These are phyloP conservation scores for Acer campestre DNA, from an alignment of 345 rosid species.

Conservation along the genomic window DNA sequence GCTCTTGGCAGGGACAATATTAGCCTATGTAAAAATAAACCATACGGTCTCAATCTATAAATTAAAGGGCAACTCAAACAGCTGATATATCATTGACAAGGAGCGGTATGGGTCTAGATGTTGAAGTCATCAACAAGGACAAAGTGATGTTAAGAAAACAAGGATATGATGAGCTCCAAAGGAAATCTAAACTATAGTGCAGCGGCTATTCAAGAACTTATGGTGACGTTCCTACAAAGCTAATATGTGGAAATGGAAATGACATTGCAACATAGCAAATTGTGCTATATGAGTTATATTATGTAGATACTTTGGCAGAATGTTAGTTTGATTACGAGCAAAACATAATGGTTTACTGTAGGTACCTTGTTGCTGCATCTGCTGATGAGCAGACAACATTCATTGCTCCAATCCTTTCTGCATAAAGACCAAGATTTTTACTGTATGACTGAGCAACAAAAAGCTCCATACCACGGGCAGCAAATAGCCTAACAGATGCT, in stretches of 20 bases:
- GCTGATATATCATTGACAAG: neutral
- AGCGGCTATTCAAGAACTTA: neutral
- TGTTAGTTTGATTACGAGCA: no score
- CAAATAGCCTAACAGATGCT: conserved; percentile 84
- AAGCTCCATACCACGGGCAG: conserved; percentile 82
- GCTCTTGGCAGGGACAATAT: no score
- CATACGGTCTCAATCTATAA: neutral
- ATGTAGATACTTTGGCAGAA: neutral
- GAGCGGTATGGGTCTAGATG: neutral
- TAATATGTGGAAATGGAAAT: neutral
- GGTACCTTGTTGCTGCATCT: conserved; percentile 90
- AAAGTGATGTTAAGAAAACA: neutral
- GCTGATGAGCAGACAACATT: conserved; percentile 83
- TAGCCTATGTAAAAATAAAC: neutral
- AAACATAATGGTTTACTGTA: conserved; percentile 17
- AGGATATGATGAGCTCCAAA: neutral
- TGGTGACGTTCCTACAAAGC: neutral
- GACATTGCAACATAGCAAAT: neutral
- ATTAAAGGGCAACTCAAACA: neutral
- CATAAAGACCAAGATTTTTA: conserved; percentile 89
- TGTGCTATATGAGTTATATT: neutral
- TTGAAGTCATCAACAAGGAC: neutral
- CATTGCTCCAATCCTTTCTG: conserved; percentile 94
- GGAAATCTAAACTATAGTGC: neutral
- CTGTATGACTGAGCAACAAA: conserved; percentile 97